These are phyloP conservation scores for Citrus cavaleriei DNA, from an alignment of 345 rosid genomes.

Conservation along the genomic window DNA sequence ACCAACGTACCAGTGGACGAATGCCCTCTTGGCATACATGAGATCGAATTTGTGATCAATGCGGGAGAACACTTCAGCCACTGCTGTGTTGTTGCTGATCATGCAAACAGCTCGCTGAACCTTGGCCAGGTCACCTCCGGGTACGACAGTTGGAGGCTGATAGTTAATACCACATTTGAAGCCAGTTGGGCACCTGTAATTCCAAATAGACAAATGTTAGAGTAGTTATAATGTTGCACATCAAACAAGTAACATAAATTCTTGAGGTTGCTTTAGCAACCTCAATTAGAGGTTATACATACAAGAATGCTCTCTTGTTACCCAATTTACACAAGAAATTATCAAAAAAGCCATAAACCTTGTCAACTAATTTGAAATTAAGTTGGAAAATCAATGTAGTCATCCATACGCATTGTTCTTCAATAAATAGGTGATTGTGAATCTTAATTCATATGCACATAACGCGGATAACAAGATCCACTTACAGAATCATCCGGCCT, in stretches of 20 bases:
- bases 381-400: too few relatives aligned
- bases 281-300: neutral
- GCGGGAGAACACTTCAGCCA: constrained; percentile 62
- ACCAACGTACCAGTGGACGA: constrained; percentile 72
- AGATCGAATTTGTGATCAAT: constrained; percentile 71
- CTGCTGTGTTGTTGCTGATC: constrained; percentile 75
- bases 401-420: neutral
- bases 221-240: neutral
- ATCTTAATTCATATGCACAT: neutral
- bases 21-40: constrained; percentile 65
- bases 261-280: neutral
- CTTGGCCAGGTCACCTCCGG: constrained; percentile 66
- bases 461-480: neutral
- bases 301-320: too few relatives aligned
- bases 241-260: neutral
- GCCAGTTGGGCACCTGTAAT: constrained; percentile 60
- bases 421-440: neutral
- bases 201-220: neutral
- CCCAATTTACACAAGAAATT: too few relatives aligned
- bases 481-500: neutral
- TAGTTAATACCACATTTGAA: constrained; percentile 70
- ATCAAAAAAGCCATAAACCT: too few relatives aligned
- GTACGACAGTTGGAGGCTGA: constrained; percentile 64
- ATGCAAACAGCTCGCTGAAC: constrained; percentile 68
- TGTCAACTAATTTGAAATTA: too few relatives aligned